Evolutionary conservation across 495 filamentous ascomycete species (phyloP).

Genomic region (Podospora fimiseda): DNA sequence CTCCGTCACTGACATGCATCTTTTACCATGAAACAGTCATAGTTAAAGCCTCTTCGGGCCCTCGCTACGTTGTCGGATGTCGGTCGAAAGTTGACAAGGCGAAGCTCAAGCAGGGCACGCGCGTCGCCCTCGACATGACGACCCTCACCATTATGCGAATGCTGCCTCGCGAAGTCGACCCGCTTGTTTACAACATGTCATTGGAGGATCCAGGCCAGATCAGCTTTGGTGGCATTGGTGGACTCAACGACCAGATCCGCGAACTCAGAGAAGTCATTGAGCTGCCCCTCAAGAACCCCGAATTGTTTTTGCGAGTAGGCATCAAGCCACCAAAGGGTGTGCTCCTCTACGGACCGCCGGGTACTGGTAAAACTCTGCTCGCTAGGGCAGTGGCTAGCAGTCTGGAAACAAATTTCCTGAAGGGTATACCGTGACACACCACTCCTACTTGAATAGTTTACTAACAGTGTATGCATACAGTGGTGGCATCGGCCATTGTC

Average conservation of each 20-base stretch:
- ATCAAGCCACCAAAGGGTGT: constrained; percentile 99
- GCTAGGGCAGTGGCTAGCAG: constrained; percentile 95
- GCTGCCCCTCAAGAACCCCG: constrained; percentile 95
- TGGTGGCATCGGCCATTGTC: constrained; percentile 99
- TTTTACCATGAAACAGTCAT: constrained; percentile 37
- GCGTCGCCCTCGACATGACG: constrained; percentile 98
- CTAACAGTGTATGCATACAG: constrained; percentile 37
- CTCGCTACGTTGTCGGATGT: constrained; percentile 97
- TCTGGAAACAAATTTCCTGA: constrained; percentile 96
- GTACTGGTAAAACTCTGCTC: constrained; percentile 94
- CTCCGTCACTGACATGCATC: neutral
- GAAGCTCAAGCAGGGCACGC: constrained; percentile 96
- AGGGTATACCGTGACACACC: constrained; percentile 52
- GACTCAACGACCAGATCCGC: constrained; percentile 97
- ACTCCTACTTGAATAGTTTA: neutral
- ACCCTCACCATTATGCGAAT: constrained; percentile 99
- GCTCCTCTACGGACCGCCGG: constrained; percentile 92
- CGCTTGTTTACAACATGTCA: constrained; percentile 99
- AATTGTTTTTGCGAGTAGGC: constrained; percentile 92
- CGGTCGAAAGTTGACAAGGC: constrained; percentile 94
- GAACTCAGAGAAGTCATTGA: constrained; percentile 98
- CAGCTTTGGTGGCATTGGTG: constrained; percentile 98
- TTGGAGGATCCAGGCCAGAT: constrained; percentile 96
- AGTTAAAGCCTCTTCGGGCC: constrained; percentile 89
- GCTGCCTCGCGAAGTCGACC: constrained; percentile 97